Evolutionary conservation across 371 early-diverging fungal species (phyloP), one percentile per base, ranked within the genome.

Genomic region (Saksenaea vasiformis): DNA sequence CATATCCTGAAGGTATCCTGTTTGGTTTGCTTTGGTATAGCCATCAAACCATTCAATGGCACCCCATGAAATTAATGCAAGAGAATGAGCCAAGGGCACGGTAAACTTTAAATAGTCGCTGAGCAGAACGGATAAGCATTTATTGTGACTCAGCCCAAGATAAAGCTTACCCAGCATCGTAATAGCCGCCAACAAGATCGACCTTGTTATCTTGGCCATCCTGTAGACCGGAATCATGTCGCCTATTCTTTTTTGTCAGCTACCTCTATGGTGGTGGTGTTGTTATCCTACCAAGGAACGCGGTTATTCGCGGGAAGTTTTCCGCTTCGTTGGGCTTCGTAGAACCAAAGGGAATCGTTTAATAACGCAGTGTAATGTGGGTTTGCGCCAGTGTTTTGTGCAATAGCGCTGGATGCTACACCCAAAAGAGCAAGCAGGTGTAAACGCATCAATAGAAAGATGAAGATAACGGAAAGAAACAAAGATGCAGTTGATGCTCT

Each of bases 31-130:
- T 51, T 77, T 73, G 55, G 72, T 69, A 57, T 86, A 87, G 17
- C 87, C 88, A 10, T 86, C 73, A 66, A 68, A 84, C 73, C 78
- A 89, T 66, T 80, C 76, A 41, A 79, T 51, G 3, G 74, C 88
- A 5, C 88, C 83, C 87, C 88, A 89, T 31, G 85, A 72, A 19
- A 85, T 65, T 34, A 77, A 63, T 0, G 85, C 55, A 38, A 89
- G 19, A 5, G 83, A 61, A 59, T 85, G 82, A 0, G 87, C 77
- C 37, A 87, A 67, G 31, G 90, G 88, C 19, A 85, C 74, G 15
- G 80, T 80, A 64, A 88, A 88, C 62, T 87, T 89, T 19, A 89
- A 44, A 58, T 89, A 85, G 62, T 89, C 87, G 27, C 88, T 80
- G 27, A 17, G 31, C 10, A 0, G 44, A 24, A 24, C 28, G 39